These are phyloP conservation scores for Serpula lacrymans DNA, from an alignment of 768 basidiomycete species.

Conservation along the genomic window DNA sequence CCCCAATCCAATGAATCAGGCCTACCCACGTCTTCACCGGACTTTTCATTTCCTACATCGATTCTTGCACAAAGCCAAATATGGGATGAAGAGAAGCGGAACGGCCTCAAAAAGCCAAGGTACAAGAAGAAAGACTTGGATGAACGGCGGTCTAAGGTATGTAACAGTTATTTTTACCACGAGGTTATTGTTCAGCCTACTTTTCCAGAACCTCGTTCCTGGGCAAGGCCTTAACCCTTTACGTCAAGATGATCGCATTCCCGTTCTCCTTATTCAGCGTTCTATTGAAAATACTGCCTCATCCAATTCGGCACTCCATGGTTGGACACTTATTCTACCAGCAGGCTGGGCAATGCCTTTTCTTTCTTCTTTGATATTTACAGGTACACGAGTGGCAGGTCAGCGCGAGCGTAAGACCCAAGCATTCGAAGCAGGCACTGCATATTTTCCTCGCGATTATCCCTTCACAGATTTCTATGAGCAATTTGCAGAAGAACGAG, in stretches of 20 bases:
- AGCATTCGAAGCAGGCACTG: slow-evolving; percentile 71
- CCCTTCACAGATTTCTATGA: slow-evolving; percentile 56
- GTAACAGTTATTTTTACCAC: slow-evolving; percentile 4
- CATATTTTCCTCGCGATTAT: slow-evolving; percentile 82
- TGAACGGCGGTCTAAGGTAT: slow-evolving; percentile 70
- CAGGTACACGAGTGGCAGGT: slow-evolving; percentile 82
- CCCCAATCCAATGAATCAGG: slow-evolving; percentile 24
- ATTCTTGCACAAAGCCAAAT: slow-evolving; percentile 63
- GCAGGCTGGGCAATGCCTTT: slow-evolving; percentile 92
- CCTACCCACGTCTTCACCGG: slow-evolving; percentile 20
- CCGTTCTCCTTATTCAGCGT: slow-evolving; percentile 79
- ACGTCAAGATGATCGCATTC: slow-evolving; percentile 79
- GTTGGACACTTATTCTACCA: slow-evolving; percentile 87
- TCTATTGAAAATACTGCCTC: slow-evolving; percentile 48
- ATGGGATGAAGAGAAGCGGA: slow-evolving; percentile 58
- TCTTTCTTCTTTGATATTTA: slow-evolving; percentile 74
- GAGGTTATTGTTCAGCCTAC: slow-evolving; percentile 1
- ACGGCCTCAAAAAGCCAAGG: slow-evolving; percentile 52
- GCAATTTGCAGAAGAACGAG: slow-evolving; percentile 45
- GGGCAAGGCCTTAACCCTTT: slow-evolving; percentile 66
- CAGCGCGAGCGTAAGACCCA: slow-evolving; percentile 81
- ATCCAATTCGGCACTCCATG: slow-evolving; percentile 53
- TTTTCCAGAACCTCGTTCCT: slow-evolving; percentile 66
- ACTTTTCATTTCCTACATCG: slow-evolving; percentile 49
- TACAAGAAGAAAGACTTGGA: slow-evolving; percentile 88